Evolutionary conservation across 768 basidiomycete species (phyloP), one percentile per base, ranked within the genome.

Genomic region (Trametes cubensis): DNA sequence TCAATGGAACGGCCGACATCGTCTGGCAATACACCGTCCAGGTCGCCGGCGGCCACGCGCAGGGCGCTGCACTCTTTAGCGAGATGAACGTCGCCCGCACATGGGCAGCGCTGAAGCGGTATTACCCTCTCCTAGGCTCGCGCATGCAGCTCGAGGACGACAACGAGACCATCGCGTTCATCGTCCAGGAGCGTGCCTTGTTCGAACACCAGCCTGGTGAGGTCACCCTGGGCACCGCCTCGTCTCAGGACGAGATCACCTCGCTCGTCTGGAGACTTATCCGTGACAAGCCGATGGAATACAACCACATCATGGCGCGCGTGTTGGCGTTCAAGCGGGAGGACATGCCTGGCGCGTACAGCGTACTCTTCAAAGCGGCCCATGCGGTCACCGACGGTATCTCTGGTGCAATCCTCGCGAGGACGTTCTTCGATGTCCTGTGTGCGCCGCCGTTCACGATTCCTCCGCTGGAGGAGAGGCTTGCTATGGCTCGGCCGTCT

Each of bases 311-410:
- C 13, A 73, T 82, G 7, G 76, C 78, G 3, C 77, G 78, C 23
- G 41, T 85, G 1, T 73, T 77, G 49, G 67, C 85, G 57, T 72
- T 83, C 21, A 71, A 67, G 53, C 77, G 78, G 58, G 71, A 69
- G 6, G 82, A 81, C 65, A 60, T 68, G 14, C 52, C 71, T 1
- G 72, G 74, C 18, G 69, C 60, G 6, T 72, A 79, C 50, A 81
- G 85, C 63, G 42, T 84, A 48, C 53, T 83, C 25, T 66, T 82
- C 21, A 67, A 78, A 42, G 70, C 77, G 17, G 77, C 83, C 0
- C 85, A 87, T 67, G 72, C 73, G 50, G 79, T 86, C 45, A 77
- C 80, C 0, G 85, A 87, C 66, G 82, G 80, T 18, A 77, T 77
- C 46, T 74, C 79, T 13, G 80, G 77, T 60, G 60, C 66, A 8